Percentiles rank a stretch among this genome's conserved stretches.
These are phyloP conservation scores for Didymella keratinophila DNA, from an alignment of 2,329 filamentous ascomycete genomes.

Conservation along the genomic window DNA sequence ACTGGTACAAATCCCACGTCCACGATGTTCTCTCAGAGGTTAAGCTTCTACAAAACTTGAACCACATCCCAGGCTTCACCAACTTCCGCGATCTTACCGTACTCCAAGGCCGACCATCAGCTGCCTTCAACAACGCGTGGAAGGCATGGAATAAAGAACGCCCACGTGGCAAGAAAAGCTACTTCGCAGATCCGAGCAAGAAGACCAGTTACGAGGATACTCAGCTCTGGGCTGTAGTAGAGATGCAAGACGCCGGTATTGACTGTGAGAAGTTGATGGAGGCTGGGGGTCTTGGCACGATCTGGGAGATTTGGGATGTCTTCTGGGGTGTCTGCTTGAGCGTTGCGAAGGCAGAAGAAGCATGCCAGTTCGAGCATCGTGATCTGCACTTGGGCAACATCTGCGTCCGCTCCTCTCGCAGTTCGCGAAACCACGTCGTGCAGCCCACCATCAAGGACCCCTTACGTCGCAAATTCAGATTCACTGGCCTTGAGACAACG, in stretches of 20 bases:
- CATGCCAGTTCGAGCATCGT: constrained; percentile 69
- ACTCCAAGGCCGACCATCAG: constrained; percentile 63
- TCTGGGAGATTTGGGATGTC: constrained; percentile 65
- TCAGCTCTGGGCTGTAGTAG: constrained; percentile 69
- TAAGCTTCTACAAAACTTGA: constrained; percentile 64
- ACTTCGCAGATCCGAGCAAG: constrained; percentile 65
- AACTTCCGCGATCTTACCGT: constrained; percentile 67
- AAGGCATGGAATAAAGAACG: constrained; percentile 54
- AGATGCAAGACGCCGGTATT: constrained; percentile 71
- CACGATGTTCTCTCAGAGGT: constrained; percentile 58
- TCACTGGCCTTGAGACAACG: constrained; percentile 66
- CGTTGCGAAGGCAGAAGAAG: constrained; percentile 67
- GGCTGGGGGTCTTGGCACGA: constrained; percentile 43
- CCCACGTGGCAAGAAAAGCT: constrained; percentile 55
- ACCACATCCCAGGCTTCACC: constrained; percentile 68
- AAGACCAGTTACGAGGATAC: constrained; percentile 61
- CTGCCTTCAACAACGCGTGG: constrained; percentile 59
- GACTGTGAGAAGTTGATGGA: constrained; percentile 58
- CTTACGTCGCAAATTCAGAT: constrained; percentile 54
- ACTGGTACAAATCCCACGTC: constrained; percentile 53
- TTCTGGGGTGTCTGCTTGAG: constrained; percentile 72
- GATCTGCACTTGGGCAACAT: constrained; percentile 74
- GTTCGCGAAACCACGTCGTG: constrained; percentile 33
- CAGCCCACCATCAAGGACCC: constrained; percentile 47
- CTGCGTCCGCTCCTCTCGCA: constrained; percentile 56